Conservation (phyloP, 352 stramenopile species). For the Globisporangium viniferum region DNA sequence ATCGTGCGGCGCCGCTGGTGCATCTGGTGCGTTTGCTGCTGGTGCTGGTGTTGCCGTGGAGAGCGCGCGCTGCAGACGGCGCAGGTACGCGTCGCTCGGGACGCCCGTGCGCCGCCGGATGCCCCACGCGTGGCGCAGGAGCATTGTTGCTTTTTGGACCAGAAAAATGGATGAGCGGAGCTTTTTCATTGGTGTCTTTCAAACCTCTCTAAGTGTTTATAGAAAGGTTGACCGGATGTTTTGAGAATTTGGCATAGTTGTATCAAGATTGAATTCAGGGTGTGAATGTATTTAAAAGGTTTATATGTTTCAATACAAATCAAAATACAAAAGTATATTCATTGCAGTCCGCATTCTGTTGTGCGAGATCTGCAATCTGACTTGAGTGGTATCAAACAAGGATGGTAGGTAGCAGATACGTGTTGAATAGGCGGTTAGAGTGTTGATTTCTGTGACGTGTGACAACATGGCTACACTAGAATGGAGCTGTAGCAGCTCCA, state of each 20-base stretch:
- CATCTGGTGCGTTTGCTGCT: too few species aligned
- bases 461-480: background rate
- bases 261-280: too few species aligned
- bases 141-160: background rate
- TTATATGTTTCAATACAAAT: too few species aligned
- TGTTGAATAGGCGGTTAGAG: background rate
- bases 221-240: too few species aligned
- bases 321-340: too few species aligned
- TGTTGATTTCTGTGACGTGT: background rate
- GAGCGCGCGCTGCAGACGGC: background rate
- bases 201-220: too few species aligned
- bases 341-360: too few species aligned
- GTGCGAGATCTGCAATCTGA: too few species aligned
- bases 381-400: too few species aligned
- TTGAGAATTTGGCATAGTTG: too few species aligned
- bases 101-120: background rate
- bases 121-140: background rate
- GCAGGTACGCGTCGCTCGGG: background rate
- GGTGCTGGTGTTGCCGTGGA: background rate
- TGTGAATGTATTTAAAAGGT: too few species aligned
- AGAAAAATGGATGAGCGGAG: background rate
- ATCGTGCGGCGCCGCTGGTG: constrained; percentile 6
- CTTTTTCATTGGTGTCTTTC: background rate
- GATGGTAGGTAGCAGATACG: background rate
- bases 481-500: background rate